Evolutionary conservation across 2,329 filamentous ascomycete genomes (phyloP).

Genomic region (Fusarium setosum): DNA sequence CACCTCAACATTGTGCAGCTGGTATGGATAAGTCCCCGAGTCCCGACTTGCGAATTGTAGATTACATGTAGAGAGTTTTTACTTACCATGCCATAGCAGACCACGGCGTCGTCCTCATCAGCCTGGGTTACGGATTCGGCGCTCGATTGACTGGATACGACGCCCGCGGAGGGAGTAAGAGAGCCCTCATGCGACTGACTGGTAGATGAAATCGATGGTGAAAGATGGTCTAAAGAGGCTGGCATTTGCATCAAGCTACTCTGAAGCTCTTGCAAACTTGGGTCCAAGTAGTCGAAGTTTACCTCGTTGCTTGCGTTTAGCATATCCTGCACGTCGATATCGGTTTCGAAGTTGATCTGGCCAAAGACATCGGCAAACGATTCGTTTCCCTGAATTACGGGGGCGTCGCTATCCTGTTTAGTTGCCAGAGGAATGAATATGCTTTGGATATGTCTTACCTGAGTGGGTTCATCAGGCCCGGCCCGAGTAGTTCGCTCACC

Average conservation of each 20-base stretch:
- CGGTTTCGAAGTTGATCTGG: background rate
- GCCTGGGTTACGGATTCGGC: background rate
- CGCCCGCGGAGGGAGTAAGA: background rate
- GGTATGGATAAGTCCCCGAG: background rate
- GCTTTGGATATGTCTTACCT: background rate
- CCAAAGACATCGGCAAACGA: background rate
- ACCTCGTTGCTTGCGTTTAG: background rate
- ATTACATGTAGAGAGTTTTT: too few relatives aligned
- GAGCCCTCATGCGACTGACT: background rate
- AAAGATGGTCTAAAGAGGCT: background rate
- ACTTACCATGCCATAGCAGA: constrained; percentile 5
- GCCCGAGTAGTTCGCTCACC: background rate
- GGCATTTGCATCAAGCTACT: background rate
- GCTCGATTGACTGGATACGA: background rate
- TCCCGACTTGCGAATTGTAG: too few relatives aligned
- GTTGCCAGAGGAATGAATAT: background rate
- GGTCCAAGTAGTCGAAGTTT: background rate
- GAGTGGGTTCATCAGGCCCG: background rate
- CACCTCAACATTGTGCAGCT: constrained; percentile 2
- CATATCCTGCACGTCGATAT: background rate
- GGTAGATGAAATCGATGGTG: background rate
- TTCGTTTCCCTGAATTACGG: background rate
- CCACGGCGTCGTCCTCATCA: background rate
- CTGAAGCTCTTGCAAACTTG: background rate
- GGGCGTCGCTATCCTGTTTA: background rate